phyloP scores from a whole-genome alignment of 768 basidiomycete species.

The Xerocomellus chrysenteron region DNA sequence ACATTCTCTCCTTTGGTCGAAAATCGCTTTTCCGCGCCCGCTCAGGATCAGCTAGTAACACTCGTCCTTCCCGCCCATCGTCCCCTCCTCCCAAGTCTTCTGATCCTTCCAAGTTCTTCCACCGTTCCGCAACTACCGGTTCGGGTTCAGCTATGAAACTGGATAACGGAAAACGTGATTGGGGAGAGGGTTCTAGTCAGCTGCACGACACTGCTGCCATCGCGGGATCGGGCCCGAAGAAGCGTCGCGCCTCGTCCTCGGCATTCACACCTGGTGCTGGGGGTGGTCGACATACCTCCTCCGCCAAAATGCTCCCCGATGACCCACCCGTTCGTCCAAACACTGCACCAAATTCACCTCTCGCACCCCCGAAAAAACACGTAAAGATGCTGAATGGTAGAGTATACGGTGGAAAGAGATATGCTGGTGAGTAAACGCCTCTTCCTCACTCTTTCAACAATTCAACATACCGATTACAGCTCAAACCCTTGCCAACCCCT shows the following conservation, averaged over 20 bases:
- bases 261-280: conserved; percentile 23
- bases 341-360: conserved; percentile 7
- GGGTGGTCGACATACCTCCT: conserved; percentile 28
- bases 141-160: conserved; percentile 7
- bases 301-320: conserved; percentile 4
- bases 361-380: conserved; percentile 28
- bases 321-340: conserved; percentile 1
- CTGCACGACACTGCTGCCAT: neutral
- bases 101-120: conserved; percentile 3
- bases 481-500: conserved; percentile 50
- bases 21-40: conserved; percentile 32
- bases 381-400: conserved; percentile 82
- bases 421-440: conserved; percentile 19
- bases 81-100: conserved; percentile 18
- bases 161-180: neutral
- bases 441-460: neutral
- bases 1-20: conserved; percentile 30
- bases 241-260: conserved; percentile 27
- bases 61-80: conserved; percentile 1
- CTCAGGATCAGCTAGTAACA: conserved; percentile 12
- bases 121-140: conserved; percentile 23
- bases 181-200: conserved; percentile 1
- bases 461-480: conserved; percentile 3
- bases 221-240: conserved; percentile 6
- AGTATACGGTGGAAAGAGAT: conserved; percentile 61